Evolutionary conservation across 805 yeast genomes (phyloP), one percentile per base, ranked within the genome.

Genomic region (Blastobotrys americana): DNA sequence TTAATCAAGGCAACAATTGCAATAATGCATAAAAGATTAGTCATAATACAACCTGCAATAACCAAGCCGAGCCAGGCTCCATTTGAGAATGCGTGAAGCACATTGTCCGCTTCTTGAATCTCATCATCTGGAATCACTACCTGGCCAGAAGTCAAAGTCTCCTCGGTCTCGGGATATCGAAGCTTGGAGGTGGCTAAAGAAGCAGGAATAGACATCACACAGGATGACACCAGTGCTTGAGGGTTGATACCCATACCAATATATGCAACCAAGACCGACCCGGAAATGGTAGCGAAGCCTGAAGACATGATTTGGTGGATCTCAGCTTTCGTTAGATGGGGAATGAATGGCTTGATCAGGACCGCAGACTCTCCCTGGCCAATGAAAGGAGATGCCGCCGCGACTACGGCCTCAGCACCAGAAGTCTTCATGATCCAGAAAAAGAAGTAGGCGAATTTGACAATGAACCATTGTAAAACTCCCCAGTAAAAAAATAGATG

Each of bases 161-260:
- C 71, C 49, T 78, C 82, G 3, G 73, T 69, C 54, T 78, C 84
- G 13, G 84, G 84, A 50, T 62, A 65, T 56, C 83, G 70, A 49
- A 78, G 66, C 54, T 78, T 78, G 13, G 82, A 73, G 18, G 77
- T 74, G 3, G 82, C 80, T 47, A 78, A 63, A 5, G 81, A 72
- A 33, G 80, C 80, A 4, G 84, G 84, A 56, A 78, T 77, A 2
- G 82, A 77, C 84, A 78, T 78, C 43, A 78, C 79, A 67, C 84
- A 78, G 22, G 81, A 73, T n/a, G 80, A 73, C 15, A 78, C 76
- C 55, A 78, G 67, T 4, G 81, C 82, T 52, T 76, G 80, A 2
- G 83, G 69, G 52, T 74, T 76, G 52, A 78, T 69, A 27, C 84
- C 84, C 59, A 78, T 66, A 3, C 80, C 78, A 47, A 78, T 75